These are phyloP conservation scores for Auricularia cornea DNA, from an alignment of 768 basidiomycete species.

Conservation along the genomic window DNA sequence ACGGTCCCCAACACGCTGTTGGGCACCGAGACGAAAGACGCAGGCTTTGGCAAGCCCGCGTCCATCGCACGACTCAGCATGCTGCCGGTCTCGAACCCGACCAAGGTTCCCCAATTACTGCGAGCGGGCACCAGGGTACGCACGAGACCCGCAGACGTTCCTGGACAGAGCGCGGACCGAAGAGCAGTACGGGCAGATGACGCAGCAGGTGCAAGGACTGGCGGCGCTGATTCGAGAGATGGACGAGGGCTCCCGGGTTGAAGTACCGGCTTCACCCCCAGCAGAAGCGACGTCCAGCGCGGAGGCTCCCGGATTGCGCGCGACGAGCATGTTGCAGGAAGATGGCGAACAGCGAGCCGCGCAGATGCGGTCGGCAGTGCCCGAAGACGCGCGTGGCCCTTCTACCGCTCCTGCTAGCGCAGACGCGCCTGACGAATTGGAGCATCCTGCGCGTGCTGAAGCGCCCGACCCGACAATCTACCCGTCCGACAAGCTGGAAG, in stretches of 20 bases:
- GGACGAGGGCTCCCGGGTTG: not conserved
- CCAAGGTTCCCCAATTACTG: constrained; percentile 1
- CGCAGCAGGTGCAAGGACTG: not conserved
- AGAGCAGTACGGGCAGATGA: not conserved
- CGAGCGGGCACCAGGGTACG: constrained; percentile 6
- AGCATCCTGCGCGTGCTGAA: constrained; percentile 16
- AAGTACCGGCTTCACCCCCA: too few species aligned
- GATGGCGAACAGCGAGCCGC: not conserved
- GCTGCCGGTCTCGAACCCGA: constrained; percentile 9
- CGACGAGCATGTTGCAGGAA: not conserved
- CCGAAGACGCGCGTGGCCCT: too few species aligned
- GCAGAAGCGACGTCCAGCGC: too few species aligned
- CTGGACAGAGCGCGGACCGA: constrained; percentile 1
- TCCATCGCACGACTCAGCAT: not conserved
- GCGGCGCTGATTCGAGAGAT: not conserved
- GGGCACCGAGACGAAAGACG: not conserved
- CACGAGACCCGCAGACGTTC: constrained; percentile 1
- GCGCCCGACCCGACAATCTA: constrained; percentile 12
- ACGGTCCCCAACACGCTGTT: not conserved
- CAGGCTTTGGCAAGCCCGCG: constrained; percentile 2
- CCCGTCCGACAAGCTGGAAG: constrained; percentile 3
- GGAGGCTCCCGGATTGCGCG: too few species aligned
- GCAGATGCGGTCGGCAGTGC: too few species aligned
- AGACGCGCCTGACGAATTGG: constrained; percentile 5
- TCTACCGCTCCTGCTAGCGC: too few species aligned